Evolutionary conservation across 1,139 yeast genomes (phyloP).

Genomic region (Debaryomyces sp.): DNA sequence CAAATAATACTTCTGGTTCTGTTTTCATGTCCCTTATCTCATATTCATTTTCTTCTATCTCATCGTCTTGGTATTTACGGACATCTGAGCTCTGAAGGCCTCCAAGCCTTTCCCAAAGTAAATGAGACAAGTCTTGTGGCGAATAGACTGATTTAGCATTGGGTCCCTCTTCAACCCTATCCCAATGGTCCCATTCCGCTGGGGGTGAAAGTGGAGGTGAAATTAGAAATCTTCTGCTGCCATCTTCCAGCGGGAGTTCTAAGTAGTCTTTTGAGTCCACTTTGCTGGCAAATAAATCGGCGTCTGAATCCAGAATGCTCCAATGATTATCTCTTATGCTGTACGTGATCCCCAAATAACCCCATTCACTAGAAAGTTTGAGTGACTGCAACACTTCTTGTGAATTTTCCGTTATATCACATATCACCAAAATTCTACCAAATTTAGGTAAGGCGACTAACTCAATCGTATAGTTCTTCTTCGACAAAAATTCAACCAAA

Average conservation of each 20-base stretch:
- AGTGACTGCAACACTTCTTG: constrained; percentile 22
- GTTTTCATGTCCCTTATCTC: constrained; percentile 10
- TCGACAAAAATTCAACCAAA: constrained; percentile 28
- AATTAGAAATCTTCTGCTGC: constrained; percentile 43
- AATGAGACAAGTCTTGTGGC: constrained; percentile 45
- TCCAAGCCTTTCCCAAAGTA: constrained; percentile 50
- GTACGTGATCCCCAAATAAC: constrained; percentile 24
- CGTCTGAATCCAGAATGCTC: constrained; percentile 10
- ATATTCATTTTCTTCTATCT: constrained; percentile 12
- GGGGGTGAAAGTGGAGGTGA: constrained; percentile 54
- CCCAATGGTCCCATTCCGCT: constrained; percentile 51
- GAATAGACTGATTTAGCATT: constrained; percentile 37
- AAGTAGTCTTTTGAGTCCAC: constrained; percentile 29
- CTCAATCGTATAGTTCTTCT: constrained; percentile 30
- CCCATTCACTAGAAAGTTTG: constrained; percentile 20
- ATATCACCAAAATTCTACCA: constrained; percentile 38
- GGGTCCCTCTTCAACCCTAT: constrained; percentile 47
- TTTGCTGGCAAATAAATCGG: constrained; percentile 10
- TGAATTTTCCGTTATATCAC: constrained; percentile 29
- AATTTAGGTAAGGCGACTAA: constrained; percentile 39
- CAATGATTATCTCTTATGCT: constrained; percentile 39
- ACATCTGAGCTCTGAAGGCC: constrained; percentile 42
- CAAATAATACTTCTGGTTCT: constrained; percentile 42
- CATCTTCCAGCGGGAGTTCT: constrained; percentile 46
- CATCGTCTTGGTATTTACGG: constrained; percentile 28